Evolutionary conservation across 169 alveolate genomes (phyloP), one percentile per base, ranked within the genome.

Genomic region (Plasmodium inui): DNA sequence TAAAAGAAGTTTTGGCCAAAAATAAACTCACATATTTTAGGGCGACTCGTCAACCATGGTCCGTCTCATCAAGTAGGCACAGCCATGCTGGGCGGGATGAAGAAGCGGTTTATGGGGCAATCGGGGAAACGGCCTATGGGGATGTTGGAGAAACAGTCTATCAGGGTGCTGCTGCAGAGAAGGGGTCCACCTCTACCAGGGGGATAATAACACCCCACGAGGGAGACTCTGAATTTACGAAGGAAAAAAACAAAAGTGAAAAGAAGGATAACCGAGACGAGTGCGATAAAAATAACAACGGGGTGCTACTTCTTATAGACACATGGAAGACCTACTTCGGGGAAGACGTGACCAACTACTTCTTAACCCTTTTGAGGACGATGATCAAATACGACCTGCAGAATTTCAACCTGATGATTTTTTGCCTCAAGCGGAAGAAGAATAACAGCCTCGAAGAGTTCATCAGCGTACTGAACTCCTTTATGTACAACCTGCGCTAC

Each of bases 401-500:
- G 55, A 26, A 85, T 55, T 73, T 85, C 30, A 57, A 85, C 34
- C 74, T 85, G 8, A 73, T 85, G 1, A 74, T 85, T 74, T 55
- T 76, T 53, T 85, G 73, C 17, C 61, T 85, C 57, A 85, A 34
- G 81, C 55, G 81, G 67, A 85, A 85, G 80, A 85, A 74, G 46
- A 85, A 85, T 85, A 85, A 85, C 67, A 67, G 46, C 9, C 57
- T 85, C n/a, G 93, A 85, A 53, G 86, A 85, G 7, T 85, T 85
- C 55, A 74, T 85, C 28, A 19, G 70, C 28, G 30, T 74, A n/a
- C 14, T 85, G 12, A 85, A 85, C 26, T 39, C 67, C 41, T 85
- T 85, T 85, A 50, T 85, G 67, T 76, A 85, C 44, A 85, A 85
- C 61, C n/a, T 85, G 79, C 79, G 93, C 30, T 85, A 85, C 67